These are phyloP conservation scores for Solanum hybrid DNA, from an alignment of 305 asterid genomes.

Conservation along the genomic window DNA sequence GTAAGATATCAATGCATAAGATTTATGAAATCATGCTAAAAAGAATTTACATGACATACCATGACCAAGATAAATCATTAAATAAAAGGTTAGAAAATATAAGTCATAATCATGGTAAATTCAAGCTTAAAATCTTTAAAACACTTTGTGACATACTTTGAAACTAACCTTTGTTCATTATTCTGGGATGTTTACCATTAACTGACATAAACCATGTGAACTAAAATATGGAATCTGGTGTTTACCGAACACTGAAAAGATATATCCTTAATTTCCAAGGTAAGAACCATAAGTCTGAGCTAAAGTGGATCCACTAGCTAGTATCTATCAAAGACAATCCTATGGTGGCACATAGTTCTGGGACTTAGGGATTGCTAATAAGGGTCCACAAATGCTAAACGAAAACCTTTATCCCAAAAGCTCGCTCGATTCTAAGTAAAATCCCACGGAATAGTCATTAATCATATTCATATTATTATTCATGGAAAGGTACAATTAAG, in stretches of 20 bases:
- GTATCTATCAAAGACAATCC: not conserved
- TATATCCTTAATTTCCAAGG: not conserved
- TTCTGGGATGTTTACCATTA: not conserved
- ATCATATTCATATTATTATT: not conserved
- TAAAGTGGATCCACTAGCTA: not conserved
- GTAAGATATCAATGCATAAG: not conserved
- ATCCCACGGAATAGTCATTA: not conserved
- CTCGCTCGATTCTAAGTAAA: not conserved
- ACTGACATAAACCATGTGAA: not conserved
- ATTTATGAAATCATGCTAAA: not conserved
- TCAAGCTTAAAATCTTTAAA: not conserved
- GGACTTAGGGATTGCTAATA: not conserved
- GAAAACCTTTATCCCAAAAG: not conserved
- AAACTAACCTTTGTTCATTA: not conserved
- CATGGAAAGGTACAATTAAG: not conserved
- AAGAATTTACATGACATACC: not conserved
- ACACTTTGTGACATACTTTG: not conserved
- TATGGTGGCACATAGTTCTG: not conserved
- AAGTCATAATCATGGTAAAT: not conserved
- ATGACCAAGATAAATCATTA: not conserved
- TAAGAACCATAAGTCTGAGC: not conserved
- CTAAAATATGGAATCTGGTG: not conserved
- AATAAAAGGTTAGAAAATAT: not conserved
- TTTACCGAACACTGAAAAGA: not conserved
- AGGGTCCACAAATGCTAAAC: not conserved